Percentiles rank a stretch among this genome's conserved stretches.
Evolutionary conservation across 148 eudicot species (phyloP).

Genomic region (Fallopia convolvulus): DNA sequence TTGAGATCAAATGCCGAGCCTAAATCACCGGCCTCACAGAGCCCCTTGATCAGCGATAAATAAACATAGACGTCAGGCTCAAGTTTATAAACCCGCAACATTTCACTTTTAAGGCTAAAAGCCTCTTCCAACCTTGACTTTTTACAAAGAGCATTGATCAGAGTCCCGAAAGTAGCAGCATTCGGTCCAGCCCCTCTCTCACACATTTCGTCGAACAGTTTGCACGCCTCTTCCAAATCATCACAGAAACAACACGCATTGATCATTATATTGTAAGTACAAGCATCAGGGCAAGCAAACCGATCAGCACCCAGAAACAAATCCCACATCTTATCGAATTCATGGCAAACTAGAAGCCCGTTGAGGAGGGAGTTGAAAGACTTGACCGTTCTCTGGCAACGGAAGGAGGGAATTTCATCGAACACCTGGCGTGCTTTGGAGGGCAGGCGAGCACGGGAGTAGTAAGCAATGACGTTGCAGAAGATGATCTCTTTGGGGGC

Average conservation of each 20-base stretch:
- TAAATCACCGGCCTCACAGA: slow-evolving; percentile 38
- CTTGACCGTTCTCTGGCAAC: slow-evolving; percentile 50
- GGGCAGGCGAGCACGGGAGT: slow-evolving; percentile 39
- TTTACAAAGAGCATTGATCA: slow-evolving; percentile 49
- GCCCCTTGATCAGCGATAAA: slow-evolving; percentile 54
- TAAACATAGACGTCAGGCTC: slow-evolving; percentile 41
- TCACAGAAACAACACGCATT: slow-evolving; percentile 29
- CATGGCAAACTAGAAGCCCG: slow-evolving; percentile 40
- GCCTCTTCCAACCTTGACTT: slow-evolving; percentile 39
- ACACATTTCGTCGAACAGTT: slow-evolving; percentile 76
- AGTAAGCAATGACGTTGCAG: slow-evolving; percentile 53
- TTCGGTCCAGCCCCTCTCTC: slow-evolving; percentile 40
- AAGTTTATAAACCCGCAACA: slow-evolving; percentile 37
- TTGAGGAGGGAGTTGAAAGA: slow-evolving; percentile 60
- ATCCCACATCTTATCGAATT: slow-evolving; percentile 32
- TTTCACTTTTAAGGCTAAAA: slow-evolving; percentile 38
- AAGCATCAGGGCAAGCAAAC: slow-evolving; percentile 47
- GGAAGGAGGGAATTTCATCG: slow-evolving; percentile 46
- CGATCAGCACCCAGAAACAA: slow-evolving; percentile 32
- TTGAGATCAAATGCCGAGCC: slow-evolving; percentile 43
- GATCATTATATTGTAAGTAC: slow-evolving; percentile 70
- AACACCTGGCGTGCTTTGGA: slow-evolving; percentile 40
- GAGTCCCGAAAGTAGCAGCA: slow-evolving; percentile 54
- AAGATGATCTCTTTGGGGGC: slow-evolving; percentile 52
- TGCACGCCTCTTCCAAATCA: slow-evolving; percentile 46